phyloP scores from a whole-genome alignment of 768 basidiomycete species.

The Strobilomyces confusus region DNA sequence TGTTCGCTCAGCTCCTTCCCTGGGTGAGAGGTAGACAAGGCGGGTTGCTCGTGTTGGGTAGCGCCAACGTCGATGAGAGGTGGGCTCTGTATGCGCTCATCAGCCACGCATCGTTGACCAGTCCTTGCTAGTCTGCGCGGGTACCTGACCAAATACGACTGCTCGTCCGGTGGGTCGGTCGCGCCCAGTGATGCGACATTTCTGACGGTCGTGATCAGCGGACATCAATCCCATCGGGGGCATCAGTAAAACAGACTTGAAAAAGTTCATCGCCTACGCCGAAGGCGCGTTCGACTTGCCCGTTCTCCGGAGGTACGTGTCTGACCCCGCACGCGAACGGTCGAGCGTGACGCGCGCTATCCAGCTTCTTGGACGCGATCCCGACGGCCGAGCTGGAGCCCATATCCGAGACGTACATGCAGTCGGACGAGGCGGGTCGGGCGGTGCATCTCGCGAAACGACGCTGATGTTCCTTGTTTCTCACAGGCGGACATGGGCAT shows the following conservation, averaged over 20 bases:
- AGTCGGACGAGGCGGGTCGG: slow-evolving; percentile 80
- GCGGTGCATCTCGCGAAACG: no score
- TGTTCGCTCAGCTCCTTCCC: slow-evolving; percentile 93
- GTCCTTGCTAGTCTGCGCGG: slow-evolving; percentile 68
- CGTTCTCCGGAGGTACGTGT: slow-evolving; percentile 66
- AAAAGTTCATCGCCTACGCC: slow-evolving; percentile 90
- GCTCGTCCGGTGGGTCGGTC: slow-evolving; percentile 63
- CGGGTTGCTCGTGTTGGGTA: slow-evolving; percentile 91
- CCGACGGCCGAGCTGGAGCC: slow-evolving; percentile 98
- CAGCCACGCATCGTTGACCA: not conserved
- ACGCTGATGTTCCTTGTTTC: not conserved
- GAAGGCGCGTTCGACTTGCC: slow-evolving; percentile 77
- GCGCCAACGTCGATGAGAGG: slow-evolving; percentile 99
- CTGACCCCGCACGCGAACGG: not conserved
- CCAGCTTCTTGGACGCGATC: slow-evolving; percentile 84
- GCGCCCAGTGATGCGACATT: not conserved
- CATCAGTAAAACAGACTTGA: slow-evolving; percentile 96
- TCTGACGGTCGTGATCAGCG: slow-evolving; percentile 42
- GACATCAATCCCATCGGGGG: slow-evolving; percentile 98
- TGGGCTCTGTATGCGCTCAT: slow-evolving; percentile 21
- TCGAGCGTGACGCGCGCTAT: not conserved
- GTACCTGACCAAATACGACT: slow-evolving; percentile 98
- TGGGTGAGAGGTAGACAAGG: slow-evolving; percentile 85
- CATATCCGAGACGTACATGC: slow-evolving; percentile 89
- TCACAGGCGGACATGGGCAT: slow-evolving; percentile 94